phyloP scores from a whole-genome alignment of 352 stramenopile species.

The Phytophthora pinifolia region DNA sequence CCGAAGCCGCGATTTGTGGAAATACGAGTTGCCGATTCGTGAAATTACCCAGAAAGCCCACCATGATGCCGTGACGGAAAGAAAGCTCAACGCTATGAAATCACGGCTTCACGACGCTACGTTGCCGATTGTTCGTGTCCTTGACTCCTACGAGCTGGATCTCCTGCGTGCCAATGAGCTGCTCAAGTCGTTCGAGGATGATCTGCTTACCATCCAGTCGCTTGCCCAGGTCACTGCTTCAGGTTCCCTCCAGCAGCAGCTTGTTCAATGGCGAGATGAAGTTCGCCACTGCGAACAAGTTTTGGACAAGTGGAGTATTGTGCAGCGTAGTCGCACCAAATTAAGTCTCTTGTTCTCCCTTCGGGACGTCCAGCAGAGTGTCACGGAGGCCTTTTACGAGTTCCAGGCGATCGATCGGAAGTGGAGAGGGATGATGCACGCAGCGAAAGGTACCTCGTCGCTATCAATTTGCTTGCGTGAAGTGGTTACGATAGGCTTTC shows the following conservation, averaged over 20 bases:
- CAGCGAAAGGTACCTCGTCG: slow-evolving; percentile 46
- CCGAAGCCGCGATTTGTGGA: slow-evolving; percentile 47
- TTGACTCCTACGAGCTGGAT: slow-evolving; percentile 53
- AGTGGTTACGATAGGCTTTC: slow-evolving; percentile 56
- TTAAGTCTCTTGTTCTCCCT: slow-evolving; percentile 49
- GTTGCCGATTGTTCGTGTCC: slow-evolving; percentile 44
- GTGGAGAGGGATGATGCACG: slow-evolving; percentile 69
- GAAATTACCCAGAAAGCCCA: slow-evolving; percentile 57
- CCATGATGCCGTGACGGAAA: slow-evolving; percentile 57
- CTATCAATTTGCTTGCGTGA: slow-evolving; percentile 58
- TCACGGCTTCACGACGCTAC: slow-evolving; percentile 34
- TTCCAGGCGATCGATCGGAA: slow-evolving; percentile 70
- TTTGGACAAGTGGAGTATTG: slow-evolving; percentile 51
- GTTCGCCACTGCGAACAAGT: slow-evolving; percentile 63
- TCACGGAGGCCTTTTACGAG: slow-evolving; percentile 51
- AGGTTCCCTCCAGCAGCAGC: slow-evolving; percentile 31
- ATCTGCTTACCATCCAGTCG: slow-evolving; percentile 58
- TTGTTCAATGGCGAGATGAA: slow-evolving; percentile 62
- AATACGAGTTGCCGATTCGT: slow-evolving; percentile 54
- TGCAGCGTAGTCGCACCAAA: slow-evolving; percentile 55
- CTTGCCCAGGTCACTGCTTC: slow-evolving; percentile 51
- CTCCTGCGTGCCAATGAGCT: slow-evolving; percentile 26
- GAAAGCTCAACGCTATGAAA: slow-evolving; percentile 64
- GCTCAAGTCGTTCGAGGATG: slow-evolving; percentile 51
- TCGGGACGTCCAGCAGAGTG: slow-evolving; percentile 57